These are phyloP conservation scores for Cyberlindnera galapagoensis DNA, from an alignment of 805 yeast genomes.

Conservation along the genomic window DNA sequence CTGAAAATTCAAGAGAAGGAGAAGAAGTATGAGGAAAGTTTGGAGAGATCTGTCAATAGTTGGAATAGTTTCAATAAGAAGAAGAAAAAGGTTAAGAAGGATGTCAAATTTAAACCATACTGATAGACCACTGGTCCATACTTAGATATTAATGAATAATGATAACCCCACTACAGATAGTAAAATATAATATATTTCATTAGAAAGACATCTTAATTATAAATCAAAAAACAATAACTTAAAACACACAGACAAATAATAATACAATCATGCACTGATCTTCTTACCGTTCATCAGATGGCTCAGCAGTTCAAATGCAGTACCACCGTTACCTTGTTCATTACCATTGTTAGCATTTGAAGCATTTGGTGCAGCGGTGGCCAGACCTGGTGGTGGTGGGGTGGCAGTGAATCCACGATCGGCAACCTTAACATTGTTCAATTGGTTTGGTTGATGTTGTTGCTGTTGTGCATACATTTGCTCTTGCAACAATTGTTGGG, in stretches of 20 bases:
- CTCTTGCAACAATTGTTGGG: constrained; percentile 17
- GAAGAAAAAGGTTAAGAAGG: constrained; percentile 6
- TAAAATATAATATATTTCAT: background rate
- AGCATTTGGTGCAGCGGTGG: constrained; percentile 27
- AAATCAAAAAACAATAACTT: background rate
- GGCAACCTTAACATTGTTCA: constrained; percentile 15
- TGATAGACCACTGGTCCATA: background rate
- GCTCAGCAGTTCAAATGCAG: constrained; percentile 73
- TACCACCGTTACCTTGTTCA: constrained; percentile 29
- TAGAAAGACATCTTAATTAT: too few relatives aligned
- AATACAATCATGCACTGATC: constrained; percentile 24
- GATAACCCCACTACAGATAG: background rate
- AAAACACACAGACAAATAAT: background rate
- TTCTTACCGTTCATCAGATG: constrained; percentile 81
- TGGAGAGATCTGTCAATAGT: constrained; percentile 13
- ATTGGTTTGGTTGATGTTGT: constrained; percentile 17
- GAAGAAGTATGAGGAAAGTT: constrained; percentile 7
- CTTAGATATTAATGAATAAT: background rate
- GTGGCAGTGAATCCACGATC: constrained; percentile 39
- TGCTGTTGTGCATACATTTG: constrained; percentile 19
- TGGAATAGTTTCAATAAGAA: constrained; percentile 19
- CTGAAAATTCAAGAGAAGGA: constrained; percentile 8
- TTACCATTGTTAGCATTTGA: constrained; percentile 19
- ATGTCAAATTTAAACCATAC: too few relatives aligned
- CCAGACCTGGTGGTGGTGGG: constrained; percentile 74